phyloP scores from a whole-genome alignment of 2,329 filamentous ascomycete species.

The Coniochaeta sp. region DNA sequence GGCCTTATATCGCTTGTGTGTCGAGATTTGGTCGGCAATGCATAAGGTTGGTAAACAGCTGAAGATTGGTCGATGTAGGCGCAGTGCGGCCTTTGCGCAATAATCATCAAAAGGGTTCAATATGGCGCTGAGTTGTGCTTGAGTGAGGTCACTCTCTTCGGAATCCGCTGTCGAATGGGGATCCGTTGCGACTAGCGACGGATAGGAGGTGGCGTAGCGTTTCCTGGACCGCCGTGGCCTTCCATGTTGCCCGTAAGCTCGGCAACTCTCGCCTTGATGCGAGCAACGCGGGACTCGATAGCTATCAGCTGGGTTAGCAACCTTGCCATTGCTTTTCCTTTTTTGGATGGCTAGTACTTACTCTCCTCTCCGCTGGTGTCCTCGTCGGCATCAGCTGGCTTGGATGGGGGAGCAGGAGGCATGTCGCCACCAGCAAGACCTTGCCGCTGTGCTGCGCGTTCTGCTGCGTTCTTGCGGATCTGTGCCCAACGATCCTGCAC shows the following conservation, averaged over 20 bases:
- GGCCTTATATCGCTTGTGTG: not conserved
- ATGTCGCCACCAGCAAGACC: conserved; percentile 57
- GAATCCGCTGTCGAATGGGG: conserved; percentile 14
- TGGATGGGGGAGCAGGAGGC: conserved; percentile 15
- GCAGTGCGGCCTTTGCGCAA: not conserved
- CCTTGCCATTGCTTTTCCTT: not conserved
- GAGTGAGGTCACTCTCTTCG: conserved; percentile 14
- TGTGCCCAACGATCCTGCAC: conserved; percentile 84
- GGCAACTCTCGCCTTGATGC: conserved; percentile 95
- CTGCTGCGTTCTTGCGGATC: conserved; percentile 89
- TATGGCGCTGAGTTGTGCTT: conserved; percentile 3
- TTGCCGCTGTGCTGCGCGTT: conserved; percentile 63
- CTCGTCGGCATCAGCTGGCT: conserved; percentile 61
- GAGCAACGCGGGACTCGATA: conserved; percentile 91
- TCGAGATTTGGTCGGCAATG: not conserved
- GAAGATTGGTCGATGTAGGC: not conserved
- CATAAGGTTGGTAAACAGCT: not conserved
- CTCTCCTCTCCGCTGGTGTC: conserved; percentile 95
- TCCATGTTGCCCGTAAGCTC: conserved; percentile 87
- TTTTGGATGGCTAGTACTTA: conserved; percentile 44
- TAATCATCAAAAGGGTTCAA: not conserved
- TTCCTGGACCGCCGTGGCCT: conserved; percentile 31
- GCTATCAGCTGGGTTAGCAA: conserved; percentile 41
- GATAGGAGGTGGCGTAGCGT: conserved; percentile 24
- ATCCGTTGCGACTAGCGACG: conserved; percentile 15